Evolutionary conservation across 1,139 yeast species (phyloP), one percentile per base, ranked within the genome.

Genomic region (Scheffersomyces segobiensis): DNA sequence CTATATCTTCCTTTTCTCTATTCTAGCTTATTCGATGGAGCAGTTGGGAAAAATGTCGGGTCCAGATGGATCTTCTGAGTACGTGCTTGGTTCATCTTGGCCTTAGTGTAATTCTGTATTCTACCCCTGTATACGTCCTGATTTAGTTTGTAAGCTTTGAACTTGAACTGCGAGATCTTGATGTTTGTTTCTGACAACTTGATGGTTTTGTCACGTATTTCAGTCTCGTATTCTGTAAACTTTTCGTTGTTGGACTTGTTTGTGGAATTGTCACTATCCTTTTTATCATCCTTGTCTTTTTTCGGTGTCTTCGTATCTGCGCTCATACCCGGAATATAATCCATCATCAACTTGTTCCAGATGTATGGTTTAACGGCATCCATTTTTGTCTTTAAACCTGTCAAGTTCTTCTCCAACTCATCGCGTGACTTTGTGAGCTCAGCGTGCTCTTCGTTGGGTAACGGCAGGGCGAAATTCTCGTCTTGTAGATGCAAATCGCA

Each of bases 401-500:
- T 75, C 10, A 86, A 73, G 62, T 85, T 79, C n/a, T 64, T 65
- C 57, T 80, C 80, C 20, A 84, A 60, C 2, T 68, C 73, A 21
- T 72, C 72, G 57, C 81, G 75, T 58, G 76, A 70, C n/a, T 67
- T 67, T 32, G 78, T 67, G 5, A 87, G 79, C 3, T 74, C 77
- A 5, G 73, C 67, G 61, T 85, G 87, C 10, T 78, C 86, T 1
- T 79, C 75, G 12, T 81, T 81, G 49, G 77, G 74, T 1, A 81
- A 65, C 0, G 90, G 86, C 1, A 73, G 71, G 3, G 90, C 92
- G 71, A 89, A 89, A n/a, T 81, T 78, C 1, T 79, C 71, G 66
- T 90, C 96, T 19, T 71, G 72, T 53, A 90, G 71, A 71, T 90
- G 96, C n/a, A 78, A 65, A 26, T 80, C 83, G 69, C 96, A 91